Base-by-base conservation (phyloP, 2,329 filamentous ascomycete species). In the Parastagonospora avenae region DNA sequence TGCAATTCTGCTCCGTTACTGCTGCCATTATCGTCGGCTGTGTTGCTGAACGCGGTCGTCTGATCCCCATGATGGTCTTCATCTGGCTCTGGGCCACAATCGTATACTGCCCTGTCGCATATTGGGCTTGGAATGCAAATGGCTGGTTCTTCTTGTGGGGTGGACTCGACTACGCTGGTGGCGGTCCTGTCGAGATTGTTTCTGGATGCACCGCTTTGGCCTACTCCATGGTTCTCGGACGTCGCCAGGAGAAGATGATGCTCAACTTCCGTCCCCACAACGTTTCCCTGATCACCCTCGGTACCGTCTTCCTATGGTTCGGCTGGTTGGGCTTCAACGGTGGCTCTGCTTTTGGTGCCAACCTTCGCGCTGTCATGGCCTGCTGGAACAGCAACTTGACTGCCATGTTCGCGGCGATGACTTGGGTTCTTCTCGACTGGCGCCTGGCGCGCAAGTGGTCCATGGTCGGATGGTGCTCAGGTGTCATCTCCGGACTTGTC, bases 261-360 rank as follows among this genome's bases (percentile, higher is more conserved):
- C 85, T 97, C 77, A 97, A 97, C 84, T 97, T 97, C 85, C 91
- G 94, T 63, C 94, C 94, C 14, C 94, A 99, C 82, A 99, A 99
- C 80, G 94, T 97, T 62, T 96, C 92, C 5, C 85, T 97, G 69
- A 96, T 99, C 77, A 92, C 94, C 1, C 88, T 97, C 64, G 94
- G 94, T 57, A 97, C 94, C 3, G 85, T 96, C 60, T 85, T 99
- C 66, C 91, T 99, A 49, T 97, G 92, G 92, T 97, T 97, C 69
- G 94, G 94, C 69, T 99, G 94, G 94, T 82, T 99, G 59, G 94
- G 92, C 48, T 99, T 99, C 85, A 99, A 99, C 82, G 94, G 93
- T 66, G 94, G 94, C 59, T 97, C 92, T 19, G 81, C 93, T 33
- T 96, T 97, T 64, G 92, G 93, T 63, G 91, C 92, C 62, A 97